Conservation (phyloP, 2,329 filamentous ascomycete genomes). For the Parafenestella ontariensis region DNA sequence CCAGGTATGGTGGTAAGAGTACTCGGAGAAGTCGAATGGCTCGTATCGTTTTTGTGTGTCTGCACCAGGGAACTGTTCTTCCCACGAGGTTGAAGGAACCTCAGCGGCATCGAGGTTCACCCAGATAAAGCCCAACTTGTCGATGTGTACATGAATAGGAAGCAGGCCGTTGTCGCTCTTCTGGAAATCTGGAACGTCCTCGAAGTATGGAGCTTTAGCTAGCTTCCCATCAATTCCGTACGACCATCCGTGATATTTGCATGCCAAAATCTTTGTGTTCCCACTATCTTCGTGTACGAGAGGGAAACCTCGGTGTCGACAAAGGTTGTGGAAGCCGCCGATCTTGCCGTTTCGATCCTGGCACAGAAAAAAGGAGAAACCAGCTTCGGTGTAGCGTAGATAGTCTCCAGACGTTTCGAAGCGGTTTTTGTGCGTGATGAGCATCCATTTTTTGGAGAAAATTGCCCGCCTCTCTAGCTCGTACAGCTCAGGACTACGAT, state of each 20-base stretch:
- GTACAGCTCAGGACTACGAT: slow-evolving; percentile 50
- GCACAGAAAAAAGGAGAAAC: slow-evolving; percentile 18
- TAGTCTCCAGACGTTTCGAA: slow-evolving; percentile 21
- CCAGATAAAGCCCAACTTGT: slow-evolving; percentile 32
- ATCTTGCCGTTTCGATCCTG: slow-evolving; percentile 16
- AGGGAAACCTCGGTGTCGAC: slow-evolving; percentile 49
- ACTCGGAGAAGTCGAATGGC: not conserved
- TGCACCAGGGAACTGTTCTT: not conserved
- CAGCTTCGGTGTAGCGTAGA: slow-evolving; percentile 15
- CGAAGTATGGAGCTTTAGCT: slow-evolving; percentile 51
- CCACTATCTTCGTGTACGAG: slow-evolving; percentile 20
- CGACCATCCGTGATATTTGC: slow-evolving; percentile 54
- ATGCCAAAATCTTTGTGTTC: slow-evolving; percentile 42
- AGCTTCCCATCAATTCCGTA: slow-evolving; percentile 50
- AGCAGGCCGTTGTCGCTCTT: slow-evolving; percentile 40
- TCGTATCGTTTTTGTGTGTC: not conserved
- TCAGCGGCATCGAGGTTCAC: slow-evolving; percentile 30
- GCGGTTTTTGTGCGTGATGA: slow-evolving; percentile 42
- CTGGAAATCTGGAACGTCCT: slow-evolving; percentile 45
- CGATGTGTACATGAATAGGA: slow-evolving; percentile 31
- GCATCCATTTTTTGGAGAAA: slow-evolving; percentile 49
- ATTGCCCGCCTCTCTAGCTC: slow-evolving; percentile 55
- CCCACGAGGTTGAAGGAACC: not conserved
- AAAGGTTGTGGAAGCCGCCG: slow-evolving; percentile 51
- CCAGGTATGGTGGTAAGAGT: slow-evolving; percentile 12